Evolutionary conservation across 2,329 filamentous ascomycete species (phyloP), one percentile per base, ranked within the genome.

Genomic region (Zelopaecilomyces penicillatus): DNA sequence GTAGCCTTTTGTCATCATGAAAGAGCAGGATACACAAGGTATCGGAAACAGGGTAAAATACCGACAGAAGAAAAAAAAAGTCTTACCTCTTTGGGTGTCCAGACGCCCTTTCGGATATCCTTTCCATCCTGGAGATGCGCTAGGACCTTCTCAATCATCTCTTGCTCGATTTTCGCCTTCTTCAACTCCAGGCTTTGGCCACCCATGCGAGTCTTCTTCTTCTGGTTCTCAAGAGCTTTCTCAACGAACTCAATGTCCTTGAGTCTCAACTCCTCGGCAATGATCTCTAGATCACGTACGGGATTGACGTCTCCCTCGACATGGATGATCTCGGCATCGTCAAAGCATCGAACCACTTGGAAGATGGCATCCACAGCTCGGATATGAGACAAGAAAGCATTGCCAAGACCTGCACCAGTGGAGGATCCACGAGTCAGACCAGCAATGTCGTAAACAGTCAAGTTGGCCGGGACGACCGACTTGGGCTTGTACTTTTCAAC

Each of bases 241-340:
- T 95, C 90, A 49, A 87, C 82, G 64, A 97, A 98, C 73, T 98
- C 94, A 54, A 96, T 96, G 69, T 98, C 93, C 75, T 98, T 98
- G 67, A 96, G 83, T 52, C 91, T 83, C 62, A 98, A 74, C 73
- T 98, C 93, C 63, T 97, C 90, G 65, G 83, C 88, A 70, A 98
- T 97, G 66, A 98, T 98, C 61, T 88, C 86, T 56, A 98, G 70
- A 75, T 98, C 93, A 63, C 93, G 84, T 49, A 86, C 80, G 31
- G 93, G 94, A 70, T 98, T 87, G 58, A 98, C 94, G 60, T 98
- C 93, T 65, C 93, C 94, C 76, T 98, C 94, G 54, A 98, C 90
- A 78, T 98, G 93, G 59, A 96, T 97, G 60, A 98, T 98, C 71
- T 98, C 93, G 48, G 91, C 93, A 75, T 98, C 93, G 64, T 98